These are phyloP conservation scores for Fraxinus baroniana DNA, from an alignment of 305 asterid genomes.

Conservation along the genomic window DNA sequence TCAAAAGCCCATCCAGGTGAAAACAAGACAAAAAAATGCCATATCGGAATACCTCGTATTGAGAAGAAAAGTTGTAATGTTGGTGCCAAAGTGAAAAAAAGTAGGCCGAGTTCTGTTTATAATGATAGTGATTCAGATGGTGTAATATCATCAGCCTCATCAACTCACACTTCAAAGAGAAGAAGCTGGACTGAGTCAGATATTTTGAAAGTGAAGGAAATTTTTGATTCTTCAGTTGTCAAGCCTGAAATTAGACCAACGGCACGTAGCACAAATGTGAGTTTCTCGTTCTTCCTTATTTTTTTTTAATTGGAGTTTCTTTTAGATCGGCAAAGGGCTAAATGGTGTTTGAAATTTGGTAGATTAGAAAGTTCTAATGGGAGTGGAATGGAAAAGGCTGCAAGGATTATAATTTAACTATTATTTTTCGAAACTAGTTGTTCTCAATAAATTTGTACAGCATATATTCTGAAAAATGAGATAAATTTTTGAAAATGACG, in stretches of 20 bases:
- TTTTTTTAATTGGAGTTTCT: background rate
- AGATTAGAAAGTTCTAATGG: background rate
- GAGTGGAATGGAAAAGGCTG: background rate
- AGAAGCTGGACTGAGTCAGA: slow-evolving; percentile 76
- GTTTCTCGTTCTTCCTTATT: slow-evolving; percentile 10
- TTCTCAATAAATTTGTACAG: background rate
- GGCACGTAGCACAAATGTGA: slow-evolving; percentile 57
- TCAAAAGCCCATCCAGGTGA: slow-evolving; percentile 31
- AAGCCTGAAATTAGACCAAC: slow-evolving; percentile 42
- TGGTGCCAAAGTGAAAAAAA: slow-evolving; percentile 10
- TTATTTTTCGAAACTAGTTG: background rate
- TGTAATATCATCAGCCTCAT: slow-evolving; percentile 35
- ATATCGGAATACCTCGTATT: slow-evolving; percentile 4
- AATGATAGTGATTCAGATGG: slow-evolving; percentile 56
- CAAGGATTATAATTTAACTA: background rate
- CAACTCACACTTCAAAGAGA: slow-evolving; percentile 39
- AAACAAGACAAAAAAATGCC: slow-evolving; percentile 5
- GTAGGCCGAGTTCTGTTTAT: slow-evolving; percentile 31
- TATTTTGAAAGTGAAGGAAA: slow-evolving; percentile 44
- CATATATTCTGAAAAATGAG: background rate
- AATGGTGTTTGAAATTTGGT: background rate
- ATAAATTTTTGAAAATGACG: background rate
- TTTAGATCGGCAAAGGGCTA: background rate
- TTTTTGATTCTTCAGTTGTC: slow-evolving; percentile 49
- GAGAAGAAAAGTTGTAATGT: slow-evolving; percentile 21